Evolutionary conservation across 257 asterid species (phyloP), one percentile per base, ranked within the genome.

Genomic region (Solanum dulcamara): DNA sequence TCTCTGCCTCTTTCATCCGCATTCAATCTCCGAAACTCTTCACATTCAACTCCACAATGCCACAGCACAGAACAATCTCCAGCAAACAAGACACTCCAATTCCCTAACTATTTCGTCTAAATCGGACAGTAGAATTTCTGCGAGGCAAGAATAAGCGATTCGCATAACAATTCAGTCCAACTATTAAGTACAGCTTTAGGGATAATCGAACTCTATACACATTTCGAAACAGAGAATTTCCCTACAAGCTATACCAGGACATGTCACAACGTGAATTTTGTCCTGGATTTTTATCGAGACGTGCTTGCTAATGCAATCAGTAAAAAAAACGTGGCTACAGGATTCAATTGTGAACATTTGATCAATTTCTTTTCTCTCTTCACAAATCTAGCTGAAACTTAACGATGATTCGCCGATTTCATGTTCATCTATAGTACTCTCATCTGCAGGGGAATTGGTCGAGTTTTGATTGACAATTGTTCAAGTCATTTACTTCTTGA

Each of bases 71-170:
- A 93, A 86, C 87, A 93, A 53, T 38, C 92, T 89, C 35, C 84
- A 7, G 77, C 95, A 92, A 4, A 60, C 60, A 0, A 92, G 92
- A 53, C 97, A 92, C 87, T 88, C 94, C 1, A 93, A 88, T 59
- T 87, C 90, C 85, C 81, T 62, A 3, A 93, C 81, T 38, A 37
- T 50, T 42, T 87, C 93, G 0, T 60, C 89, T 2, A 37, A 83
- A 30, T 89, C 90, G 97, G 97, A 14, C 97, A 93, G 80, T 91
- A 90, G 8, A 86, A 89, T 4, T 67, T 92, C 84, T 87, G 89
- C 8, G 89, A 67, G 6, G 80, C 90, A 22, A 32, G 71, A 24
- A 93, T 86, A 17, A 89, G 1, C 0, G 92, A 84, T 80, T 91
- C 93, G 24, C 94, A 91, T 0, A 93, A 37, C 1, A 60, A 72